A percentile compares a stretch with the other conserved stretches of the same genome.
Evolutionary conservation across 169 alveolate genomes (phyloP).

Genomic region (Hepatocystis sp.): DNA sequence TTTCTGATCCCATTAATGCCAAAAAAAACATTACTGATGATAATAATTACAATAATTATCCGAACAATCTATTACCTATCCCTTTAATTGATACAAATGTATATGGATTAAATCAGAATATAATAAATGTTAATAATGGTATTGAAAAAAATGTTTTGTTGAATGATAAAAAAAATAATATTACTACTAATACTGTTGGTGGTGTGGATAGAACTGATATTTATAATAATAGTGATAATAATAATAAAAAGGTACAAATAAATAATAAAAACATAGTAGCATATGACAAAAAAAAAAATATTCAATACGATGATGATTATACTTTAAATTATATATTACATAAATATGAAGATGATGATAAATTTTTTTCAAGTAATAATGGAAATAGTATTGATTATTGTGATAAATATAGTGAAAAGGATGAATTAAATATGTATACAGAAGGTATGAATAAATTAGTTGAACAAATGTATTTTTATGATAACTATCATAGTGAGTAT

Average conservation of each 20-base stretch:
- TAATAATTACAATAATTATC: no score
- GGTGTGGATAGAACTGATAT: background rate
- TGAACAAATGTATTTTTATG: slow-evolving; percentile 73
- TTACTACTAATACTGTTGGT: background rate
- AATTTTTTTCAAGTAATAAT: slow-evolving; percentile 50
- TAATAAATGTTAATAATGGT: no score
- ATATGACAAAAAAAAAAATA: slow-evolving; percentile 32
- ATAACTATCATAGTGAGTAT: slow-evolving; percentile 34
- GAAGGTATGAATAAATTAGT: slow-evolving; percentile 63
- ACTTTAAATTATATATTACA: slow-evolving; percentile 59
- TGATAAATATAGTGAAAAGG: background rate
- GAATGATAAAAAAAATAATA: background rate
- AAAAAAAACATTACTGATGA: no score
- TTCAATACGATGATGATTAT: slow-evolving; percentile 50
- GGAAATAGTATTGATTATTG: background rate
- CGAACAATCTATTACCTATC: no score
- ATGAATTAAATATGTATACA: slow-evolving; percentile 38
- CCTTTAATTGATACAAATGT: no score
- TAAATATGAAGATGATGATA: slow-evolving; percentile 57
- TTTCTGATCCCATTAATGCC: no score
- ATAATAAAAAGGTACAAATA: background rate
- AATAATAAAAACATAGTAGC: slow-evolving; percentile 38
- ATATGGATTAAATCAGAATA: no score
- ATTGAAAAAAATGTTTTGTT: no score
- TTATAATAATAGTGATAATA: background rate